Percentiles rank a stretch among this genome's conserved stretches.
phyloP scores from a whole-genome alignment of 2,329 filamentous ascomycete genomes.

The Neofusicoccum sp. region DNA sequence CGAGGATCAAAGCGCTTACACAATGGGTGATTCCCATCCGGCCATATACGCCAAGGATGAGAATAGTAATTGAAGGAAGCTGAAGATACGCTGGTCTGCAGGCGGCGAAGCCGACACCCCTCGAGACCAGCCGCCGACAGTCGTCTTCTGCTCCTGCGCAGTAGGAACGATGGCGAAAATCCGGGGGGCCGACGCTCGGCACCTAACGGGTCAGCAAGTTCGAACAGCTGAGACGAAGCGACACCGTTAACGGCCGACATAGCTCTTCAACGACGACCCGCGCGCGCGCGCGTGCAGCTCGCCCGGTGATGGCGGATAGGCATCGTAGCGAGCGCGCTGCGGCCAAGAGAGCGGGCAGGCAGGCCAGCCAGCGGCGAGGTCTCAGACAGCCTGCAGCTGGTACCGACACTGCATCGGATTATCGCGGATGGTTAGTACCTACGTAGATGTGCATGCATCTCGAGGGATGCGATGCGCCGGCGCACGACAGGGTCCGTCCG shows the following conservation, averaged over 20 bases:
- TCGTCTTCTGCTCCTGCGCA: neutral
- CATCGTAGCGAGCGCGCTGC: neutral
- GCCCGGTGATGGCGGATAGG: neutral
- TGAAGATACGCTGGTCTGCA: neutral
- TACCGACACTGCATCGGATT: neutral
- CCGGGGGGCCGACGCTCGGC: neutral
- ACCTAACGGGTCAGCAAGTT: too few relatives aligned
- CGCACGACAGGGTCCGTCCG: too few relatives aligned
- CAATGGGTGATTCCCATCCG: neutral
- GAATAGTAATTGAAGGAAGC: constrained; percentile 1
- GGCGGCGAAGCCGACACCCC: neutral
- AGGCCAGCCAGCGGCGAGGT: neutral
- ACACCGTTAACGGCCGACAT: neutral
- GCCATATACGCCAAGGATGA: neutral
- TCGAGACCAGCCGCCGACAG: neutral
- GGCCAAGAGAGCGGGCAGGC: neutral
- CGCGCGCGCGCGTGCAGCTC: too few relatives aligned
- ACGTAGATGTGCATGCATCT: neutral
- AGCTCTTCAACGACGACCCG: neutral
- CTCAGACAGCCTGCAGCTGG: neutral
- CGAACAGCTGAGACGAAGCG: neutral
- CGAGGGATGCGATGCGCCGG: neutral
- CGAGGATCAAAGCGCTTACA: neutral
- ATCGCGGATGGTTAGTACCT: too few relatives aligned
- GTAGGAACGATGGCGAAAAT: neutral